Conservation (phyloP, 148 eudicot genomes). For the Cornus kousa region DNA sequence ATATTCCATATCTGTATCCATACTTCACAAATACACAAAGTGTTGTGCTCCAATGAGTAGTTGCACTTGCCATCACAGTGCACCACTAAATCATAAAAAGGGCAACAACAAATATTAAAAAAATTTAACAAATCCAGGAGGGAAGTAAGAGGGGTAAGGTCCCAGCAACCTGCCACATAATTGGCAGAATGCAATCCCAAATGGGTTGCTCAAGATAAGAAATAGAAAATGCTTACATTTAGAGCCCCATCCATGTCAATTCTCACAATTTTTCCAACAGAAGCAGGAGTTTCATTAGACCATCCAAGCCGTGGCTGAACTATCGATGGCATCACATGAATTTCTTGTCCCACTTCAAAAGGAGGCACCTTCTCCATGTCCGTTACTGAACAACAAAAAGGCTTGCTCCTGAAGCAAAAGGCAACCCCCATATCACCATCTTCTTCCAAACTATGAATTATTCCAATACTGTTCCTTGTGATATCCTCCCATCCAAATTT, state of each 20-base stretch:
- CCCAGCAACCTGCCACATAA: not conserved
- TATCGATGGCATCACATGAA: constrained; percentile 79
- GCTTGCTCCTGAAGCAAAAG: constrained; percentile 94
- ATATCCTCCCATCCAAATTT: constrained; percentile 99
- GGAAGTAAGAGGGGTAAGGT: not conserved
- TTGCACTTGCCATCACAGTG: not conserved
- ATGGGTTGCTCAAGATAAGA: not conserved
- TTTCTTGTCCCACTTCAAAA: constrained; percentile 93
- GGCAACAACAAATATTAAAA: not conserved
- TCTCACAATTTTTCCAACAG: constrained; percentile 78
- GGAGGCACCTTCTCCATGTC: constrained; percentile 89
- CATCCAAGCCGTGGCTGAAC: constrained; percentile 93
- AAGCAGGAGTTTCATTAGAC: constrained; percentile 91
- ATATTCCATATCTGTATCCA: not conserved
- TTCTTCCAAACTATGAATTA: constrained; percentile 93
- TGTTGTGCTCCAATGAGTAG: not conserved
- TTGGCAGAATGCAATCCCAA: not conserved
- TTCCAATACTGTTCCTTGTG: constrained; percentile 78
- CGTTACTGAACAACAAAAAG: constrained; percentile 88
- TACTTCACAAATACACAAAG: not conserved
- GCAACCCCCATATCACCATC: constrained; percentile 97
- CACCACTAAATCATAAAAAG: constrained; percentile 3
- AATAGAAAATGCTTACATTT: constrained; percentile 57
- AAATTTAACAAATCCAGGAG: not conserved
- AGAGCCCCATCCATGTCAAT: constrained; percentile 97